Conservation (phyloP, 495 filamentous ascomycete species). For the Xylaria castorea region DNA sequence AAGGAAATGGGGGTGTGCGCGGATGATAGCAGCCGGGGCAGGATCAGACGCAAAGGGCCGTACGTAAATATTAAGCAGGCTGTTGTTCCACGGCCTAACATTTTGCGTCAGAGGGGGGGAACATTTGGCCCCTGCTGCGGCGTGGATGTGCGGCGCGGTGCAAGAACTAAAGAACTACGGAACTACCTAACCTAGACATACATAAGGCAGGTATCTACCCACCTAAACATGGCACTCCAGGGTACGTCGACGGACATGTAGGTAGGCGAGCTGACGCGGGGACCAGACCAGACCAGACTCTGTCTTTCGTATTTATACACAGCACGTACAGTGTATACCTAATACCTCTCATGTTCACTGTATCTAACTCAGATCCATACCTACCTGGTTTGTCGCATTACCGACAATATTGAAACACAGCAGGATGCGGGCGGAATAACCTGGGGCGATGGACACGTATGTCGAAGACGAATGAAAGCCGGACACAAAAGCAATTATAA, state of each 20-base stretch:
- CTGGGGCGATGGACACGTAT: neutral
- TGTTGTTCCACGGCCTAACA: conserved; percentile 11
- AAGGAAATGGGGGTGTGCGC: neutral
- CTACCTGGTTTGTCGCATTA: neutral
- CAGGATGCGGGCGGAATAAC: neutral
- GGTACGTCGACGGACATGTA: neutral
- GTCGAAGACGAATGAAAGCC: neutral
- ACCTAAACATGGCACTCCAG: neutral
- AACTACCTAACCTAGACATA: neutral
- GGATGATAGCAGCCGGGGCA: neutral
- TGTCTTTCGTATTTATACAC: neutral
- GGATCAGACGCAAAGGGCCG: conserved; percentile 9
- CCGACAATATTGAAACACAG: neutral
- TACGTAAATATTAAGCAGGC: neutral
- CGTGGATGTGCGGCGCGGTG: conserved; percentile 16
- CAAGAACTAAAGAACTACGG: conserved; percentile 8
- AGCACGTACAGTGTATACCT: neutral
- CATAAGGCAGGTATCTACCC: conserved; percentile 16
- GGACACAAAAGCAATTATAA: neutral
- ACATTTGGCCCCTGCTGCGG: neutral
- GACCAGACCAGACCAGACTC: neutral
- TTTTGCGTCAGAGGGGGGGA: conserved; percentile 13
- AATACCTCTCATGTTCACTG: neutral
- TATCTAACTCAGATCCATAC: neutral
- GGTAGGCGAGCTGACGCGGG: neutral